Conservation (phyloP, 305 asterid genomes). For the Withania somnifera region DNA sequence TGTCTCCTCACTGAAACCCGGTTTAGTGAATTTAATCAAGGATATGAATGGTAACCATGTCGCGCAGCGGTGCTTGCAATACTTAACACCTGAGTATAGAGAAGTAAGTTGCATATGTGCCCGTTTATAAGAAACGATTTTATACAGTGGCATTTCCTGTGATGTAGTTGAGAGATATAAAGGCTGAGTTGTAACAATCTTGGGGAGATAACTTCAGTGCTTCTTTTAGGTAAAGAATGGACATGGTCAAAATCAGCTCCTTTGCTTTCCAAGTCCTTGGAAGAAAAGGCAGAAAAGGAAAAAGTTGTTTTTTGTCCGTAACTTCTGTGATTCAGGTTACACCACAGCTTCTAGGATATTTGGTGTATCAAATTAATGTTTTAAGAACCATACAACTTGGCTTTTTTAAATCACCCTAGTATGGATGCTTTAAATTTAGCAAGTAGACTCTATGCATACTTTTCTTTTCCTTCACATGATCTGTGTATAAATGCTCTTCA, state of each 20-base stretch:
- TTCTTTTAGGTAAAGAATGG: background rate
- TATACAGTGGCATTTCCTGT: background rate
- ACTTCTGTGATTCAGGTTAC: background rate
- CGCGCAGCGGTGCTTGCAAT: slow-evolving; percentile 71
- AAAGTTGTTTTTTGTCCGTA: background rate
- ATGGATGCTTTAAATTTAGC: background rate
- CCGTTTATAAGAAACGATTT: background rate
- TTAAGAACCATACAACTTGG: background rate
- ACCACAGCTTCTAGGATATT: background rate
- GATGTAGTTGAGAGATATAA: background rate
- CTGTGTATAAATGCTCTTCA: background rate
- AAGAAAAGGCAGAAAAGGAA: background rate
- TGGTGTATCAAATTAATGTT: background rate
- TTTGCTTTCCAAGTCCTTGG: background rate
- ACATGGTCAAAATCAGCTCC: background rate
- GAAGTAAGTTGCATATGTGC: slow-evolving; percentile 26
- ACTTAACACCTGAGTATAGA: slow-evolving; percentile 53
- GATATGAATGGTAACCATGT: slow-evolving; percentile 87
- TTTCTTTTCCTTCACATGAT: background rate
- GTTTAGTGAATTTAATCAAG: slow-evolving; percentile 67
- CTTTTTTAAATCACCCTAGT: background rate
- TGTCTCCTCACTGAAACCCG: slow-evolving; percentile 70
- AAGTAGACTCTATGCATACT: background rate
- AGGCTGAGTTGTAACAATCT: background rate
- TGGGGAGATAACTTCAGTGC: background rate